Evolutionary conservation across 2,329 filamentous ascomycete genomes (phyloP).

Genomic region (Ploettnerulaceae sp.): DNA sequence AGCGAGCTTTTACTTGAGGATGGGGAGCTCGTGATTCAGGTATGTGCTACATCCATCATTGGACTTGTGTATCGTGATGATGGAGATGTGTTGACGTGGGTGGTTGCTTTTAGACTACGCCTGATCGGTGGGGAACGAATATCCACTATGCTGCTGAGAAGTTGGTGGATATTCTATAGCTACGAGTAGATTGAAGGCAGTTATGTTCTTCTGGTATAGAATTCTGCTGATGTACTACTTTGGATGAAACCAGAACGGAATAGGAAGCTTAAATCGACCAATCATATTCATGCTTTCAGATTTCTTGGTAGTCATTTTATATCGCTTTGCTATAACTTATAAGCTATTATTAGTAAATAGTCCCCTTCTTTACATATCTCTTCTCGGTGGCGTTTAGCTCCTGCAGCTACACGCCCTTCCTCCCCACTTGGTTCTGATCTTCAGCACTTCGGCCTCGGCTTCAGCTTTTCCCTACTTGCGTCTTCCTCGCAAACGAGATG

Average conservation of each 20-base stretch:
- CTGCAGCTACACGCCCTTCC: neutral
- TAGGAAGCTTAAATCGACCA: neutral
- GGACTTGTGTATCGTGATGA: neutral
- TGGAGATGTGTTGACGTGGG: slow-evolving; percentile 6
- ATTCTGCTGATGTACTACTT: neutral
- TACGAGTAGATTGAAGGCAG: neutral
- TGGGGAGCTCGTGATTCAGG: slow-evolving; percentile 47
- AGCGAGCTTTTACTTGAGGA: slow-evolving; percentile 44
- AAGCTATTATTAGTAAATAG: too few species aligned
- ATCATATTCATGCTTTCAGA: neutral
- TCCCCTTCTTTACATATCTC: too few species aligned
- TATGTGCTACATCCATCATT: slow-evolving; percentile 24
- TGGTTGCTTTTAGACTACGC: slow-evolving; percentile 32
- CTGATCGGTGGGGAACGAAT: slow-evolving; percentile 38
- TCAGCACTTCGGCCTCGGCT: neutral
- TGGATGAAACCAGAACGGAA: too few species aligned
- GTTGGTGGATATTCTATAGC: slow-evolving; percentile 34
- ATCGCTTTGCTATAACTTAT: too few species aligned
- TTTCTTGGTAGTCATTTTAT: too few species aligned
- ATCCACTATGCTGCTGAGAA: slow-evolving; percentile 34
- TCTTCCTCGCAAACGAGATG: neutral
- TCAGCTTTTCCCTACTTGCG: too few species aligned
- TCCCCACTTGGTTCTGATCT: neutral
- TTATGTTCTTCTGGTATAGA: neutral
- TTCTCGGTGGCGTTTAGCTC: neutral